Percentiles rank a stretch among this genome's conserved stretches.
phyloP scores from a whole-genome alignment of 495 filamentous ascomycete species.

The Penicillium malachiteum region DNA sequence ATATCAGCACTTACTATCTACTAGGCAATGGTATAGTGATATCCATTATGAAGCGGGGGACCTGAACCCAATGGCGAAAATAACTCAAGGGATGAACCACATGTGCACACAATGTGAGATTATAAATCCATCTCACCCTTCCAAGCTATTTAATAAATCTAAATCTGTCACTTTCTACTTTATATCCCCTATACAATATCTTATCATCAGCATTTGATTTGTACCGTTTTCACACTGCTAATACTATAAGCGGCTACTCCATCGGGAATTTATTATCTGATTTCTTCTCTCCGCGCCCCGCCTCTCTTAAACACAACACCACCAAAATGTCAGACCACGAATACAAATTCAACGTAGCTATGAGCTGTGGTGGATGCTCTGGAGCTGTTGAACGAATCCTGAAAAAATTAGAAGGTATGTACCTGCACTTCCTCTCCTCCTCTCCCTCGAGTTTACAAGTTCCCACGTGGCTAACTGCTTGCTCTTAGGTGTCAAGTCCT shows the following conservation, averaged over 20 bases:
- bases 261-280: no score
- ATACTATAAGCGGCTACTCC: no score
- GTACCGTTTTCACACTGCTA: no score
- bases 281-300: no score
- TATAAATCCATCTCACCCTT: constrained; percentile 58
- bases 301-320: no score
- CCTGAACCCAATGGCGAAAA: constrained; percentile 20
- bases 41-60: background rate
- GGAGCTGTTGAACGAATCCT: constrained; percentile 85
- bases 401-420: constrained; percentile 84
- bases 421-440: background rate
- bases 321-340: constrained; percentile 58
- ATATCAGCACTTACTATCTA: no score
- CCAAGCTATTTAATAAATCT: no score
- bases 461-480: background rate
- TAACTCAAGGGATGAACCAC: constrained; percentile 17
- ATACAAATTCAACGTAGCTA: constrained; percentile 69
- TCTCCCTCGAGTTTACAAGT: background rate
- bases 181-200: no score
- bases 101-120: constrained; percentile 2
- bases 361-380: constrained; percentile 70
- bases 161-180: no score
- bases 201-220: background rate
- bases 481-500: constrained; percentile 73
- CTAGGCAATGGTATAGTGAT: background rate